Base-by-base conservation (phyloP, 805 yeast genomes). In the Yueomyces sinensis region DNA sequence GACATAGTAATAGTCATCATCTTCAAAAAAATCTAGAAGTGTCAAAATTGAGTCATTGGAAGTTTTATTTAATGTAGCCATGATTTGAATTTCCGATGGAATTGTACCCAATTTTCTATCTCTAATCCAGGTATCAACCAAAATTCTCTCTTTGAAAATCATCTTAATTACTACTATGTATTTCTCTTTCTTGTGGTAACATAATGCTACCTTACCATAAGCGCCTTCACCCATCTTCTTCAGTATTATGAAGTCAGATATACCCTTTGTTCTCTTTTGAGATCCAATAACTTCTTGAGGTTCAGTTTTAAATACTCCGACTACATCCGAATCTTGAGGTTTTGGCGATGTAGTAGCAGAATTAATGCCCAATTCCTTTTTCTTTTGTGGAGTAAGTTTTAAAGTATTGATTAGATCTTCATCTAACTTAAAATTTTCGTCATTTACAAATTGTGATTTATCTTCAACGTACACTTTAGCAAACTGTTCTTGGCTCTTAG, bases 91-190 rank as follows among this genome's bases (percentile, higher is more conserved):
- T 56, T 91, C 98, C n/a, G 89, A 76, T 2, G 97, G 97, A 27
- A 91, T 80, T 0, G 95, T 87, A 5, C 98, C 98, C 29, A 91
- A 61, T 40, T 70, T 71, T 18, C 95, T 71, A 56, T 91, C 97
- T 36, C 97, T 67, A 3, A 86, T 94, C 98, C 98, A 91, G 0
- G 97, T 86, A 54, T 91, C 98, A 9, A 91, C 95, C 47, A 91
- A 63, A 47, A 91, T 91, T 38, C 95, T 70, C 45, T 84, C 94
- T 49, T 91, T 91, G 52, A 82, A 81, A 33, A 91, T 91, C 46
- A 93, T 76, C 56, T 91, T 91, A 38, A 87, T 72, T 14, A 91
- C 82, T 29, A 84, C 78, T 40, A 66, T 70, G 52, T 82, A 77
- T 2, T 58, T 58, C 44, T 81, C 84, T 19, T 67, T 63, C 31